Base-by-base conservation (phyloP, 306 rosid species). In the Prunus kanzakura region DNA sequence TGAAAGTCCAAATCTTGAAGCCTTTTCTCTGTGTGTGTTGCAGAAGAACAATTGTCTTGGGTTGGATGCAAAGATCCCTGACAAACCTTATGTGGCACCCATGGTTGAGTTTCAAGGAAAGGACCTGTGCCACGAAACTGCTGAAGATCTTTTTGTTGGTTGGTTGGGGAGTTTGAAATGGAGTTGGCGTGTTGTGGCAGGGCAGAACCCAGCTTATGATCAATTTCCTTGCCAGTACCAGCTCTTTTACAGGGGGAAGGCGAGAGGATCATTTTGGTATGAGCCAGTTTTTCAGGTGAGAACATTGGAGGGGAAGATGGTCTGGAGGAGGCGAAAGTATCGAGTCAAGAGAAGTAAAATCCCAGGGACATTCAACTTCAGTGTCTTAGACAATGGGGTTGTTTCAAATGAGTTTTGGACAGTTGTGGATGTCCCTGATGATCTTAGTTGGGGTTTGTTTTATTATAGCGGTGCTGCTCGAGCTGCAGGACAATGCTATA, bases 181-280 rank as follows among this genome's bases (percentile, higher is more conserved):
- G 97, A 93, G 97, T 78, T 93, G 97, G 97, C 90, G 96, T 11
- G 97, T 93, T 8, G 80, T 87, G 43, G 96, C 96, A 3, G 97
- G 97, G 73, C 97, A 90, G 74, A 93, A 90, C 78, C 92, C 96
- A 2, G 97, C 96, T 41, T 90, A 90, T 51, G 97, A 93, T 78
- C 97, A 90, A 54, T 93, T 93, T 61, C 96, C 97, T 22, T 93
- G 97, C 70, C 97, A 89, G 71, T 90, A 86, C 80, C 97, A 93
- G 88, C 84, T 93, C 56, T 93, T 90, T 75, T 90, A 93, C 75
- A 75, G 97, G 69, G 97, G 97, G 58, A 93, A 90, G 78, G 97
- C 94, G 18, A 86, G 80, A 79, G 96, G 92, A 35, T 93, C 96
- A n/a, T 90, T 93, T 57, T 93, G 97, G 97, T 90, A 90, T 56